Base-by-base conservation (phyloP, 768 basidiomycete species). In the Neoboletus magnificus region DNA sequence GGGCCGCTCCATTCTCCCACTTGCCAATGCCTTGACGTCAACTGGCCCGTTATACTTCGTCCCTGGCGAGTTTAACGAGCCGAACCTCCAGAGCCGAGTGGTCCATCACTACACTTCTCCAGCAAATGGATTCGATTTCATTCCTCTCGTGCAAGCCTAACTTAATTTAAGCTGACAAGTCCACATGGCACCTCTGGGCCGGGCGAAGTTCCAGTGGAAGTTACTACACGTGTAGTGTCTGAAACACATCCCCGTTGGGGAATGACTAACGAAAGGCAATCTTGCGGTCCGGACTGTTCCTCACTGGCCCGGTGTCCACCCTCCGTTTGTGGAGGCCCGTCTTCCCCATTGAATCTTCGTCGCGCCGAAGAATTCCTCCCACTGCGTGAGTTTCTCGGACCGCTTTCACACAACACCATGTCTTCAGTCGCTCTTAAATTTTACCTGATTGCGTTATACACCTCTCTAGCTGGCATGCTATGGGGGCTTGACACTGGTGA, bases 401-500 rank as follows among this genome's bases (percentile, higher is more conserved):
- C 22, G 35, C 37, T 35, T 18, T 40, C n/a, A 1, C 43, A 15
- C 39, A 25, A 35, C 9, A 11, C 16, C 30, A 64, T 69, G 67
- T 42, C 30, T 27, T 50, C 63, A 25, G 46, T 27, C 43, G 50
- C 61, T 42, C 50, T 58, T 16, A 60, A 57, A 55, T 52, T 70
- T 11, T 70, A 68, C 50, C 41, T 68, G 37, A 60, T 70, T 23
- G 70, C 68, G 12, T 43, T 61, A 23, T 53, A 62, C 32, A 56
- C 64, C 27, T 71, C 70, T 13, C 43, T 70, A 10, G 64, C 62
- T 36, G 68, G 68, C 33, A 60, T 70, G 60, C 47, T 70, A 48
- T 71, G 66, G 67, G 70, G 70, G 25, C 57, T 70, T n/a, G 68
- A 71, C 48, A 70, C 68, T 13, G 69, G 68, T 62, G n/a, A 36